These are phyloP conservation scores for Ophiostoma piceae DNA, from an alignment of 2,329 filamentous ascomycete genomes.

Conservation along the genomic window DNA sequence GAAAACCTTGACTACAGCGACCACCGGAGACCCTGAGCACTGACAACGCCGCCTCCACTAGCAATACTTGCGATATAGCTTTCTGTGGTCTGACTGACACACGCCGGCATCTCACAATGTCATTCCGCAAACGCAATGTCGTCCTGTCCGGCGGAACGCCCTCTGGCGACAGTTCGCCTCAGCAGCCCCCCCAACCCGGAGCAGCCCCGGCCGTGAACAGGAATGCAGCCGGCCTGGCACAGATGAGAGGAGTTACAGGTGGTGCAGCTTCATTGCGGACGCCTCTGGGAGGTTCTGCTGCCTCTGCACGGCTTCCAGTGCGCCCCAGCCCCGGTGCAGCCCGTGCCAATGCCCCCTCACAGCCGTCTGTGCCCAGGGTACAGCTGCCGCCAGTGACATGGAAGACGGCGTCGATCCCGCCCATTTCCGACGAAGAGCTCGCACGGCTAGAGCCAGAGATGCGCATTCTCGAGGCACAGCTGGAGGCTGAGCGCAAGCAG, in stretches of 20 bases:
- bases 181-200: slow-evolving; percentile 4
- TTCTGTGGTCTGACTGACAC: background rate
- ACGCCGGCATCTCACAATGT: slow-evolving; percentile 39
- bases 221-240: background rate
- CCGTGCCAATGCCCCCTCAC: background rate
- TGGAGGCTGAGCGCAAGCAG: slow-evolving; percentile 19
- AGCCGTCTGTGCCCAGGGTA: background rate
- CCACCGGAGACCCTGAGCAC: background rate
- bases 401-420: slow-evolving; percentile 17
- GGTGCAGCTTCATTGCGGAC: background rate
- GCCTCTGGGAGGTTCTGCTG: background rate
- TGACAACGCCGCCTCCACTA: background rate
- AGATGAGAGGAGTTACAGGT: background rate
- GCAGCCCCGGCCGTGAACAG: background rate
- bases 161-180: slow-evolving; percentile 15
- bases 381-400: slow-evolving; percentile 17
- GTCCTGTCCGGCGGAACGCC: slow-evolving; percentile 40
- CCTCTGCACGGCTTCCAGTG: background rate
- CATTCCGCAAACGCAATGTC: slow-evolving; percentile 54
- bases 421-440: slow-evolving; percentile 14
- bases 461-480: slow-evolving; percentile 18
- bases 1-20: background rate
- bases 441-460: slow-evolving; percentile 23
- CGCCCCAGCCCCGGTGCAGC: background rate
- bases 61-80: background rate